phyloP scores from a whole-genome alignment of 352 stramenopile genomes.

The Peronosclerospora sorghi region DNA sequence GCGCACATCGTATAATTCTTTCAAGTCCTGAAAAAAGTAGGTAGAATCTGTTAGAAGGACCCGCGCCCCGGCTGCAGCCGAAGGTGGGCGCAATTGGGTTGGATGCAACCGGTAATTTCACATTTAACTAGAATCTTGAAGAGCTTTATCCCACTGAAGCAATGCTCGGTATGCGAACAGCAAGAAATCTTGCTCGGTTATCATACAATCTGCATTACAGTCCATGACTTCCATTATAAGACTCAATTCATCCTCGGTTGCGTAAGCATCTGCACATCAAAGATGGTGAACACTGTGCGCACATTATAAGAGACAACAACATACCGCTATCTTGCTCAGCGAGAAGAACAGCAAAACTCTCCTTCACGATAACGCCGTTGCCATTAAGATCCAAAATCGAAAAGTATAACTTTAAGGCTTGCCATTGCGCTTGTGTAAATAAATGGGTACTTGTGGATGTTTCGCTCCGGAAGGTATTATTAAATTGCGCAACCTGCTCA shows the following conservation, averaged over 20 bases:
- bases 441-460: slow-evolving; percentile 28
- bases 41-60: too few species aligned
- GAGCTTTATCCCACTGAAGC: slow-evolving; percentile 48
- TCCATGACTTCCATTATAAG: slow-evolving; percentile 74
- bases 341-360: slow-evolving; percentile 72
- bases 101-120: too few species aligned
- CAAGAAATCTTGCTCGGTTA: slow-evolving; percentile 73
- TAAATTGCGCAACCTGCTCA: slow-evolving; percentile 23
- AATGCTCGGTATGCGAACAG: slow-evolving; percentile 69
- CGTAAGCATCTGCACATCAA: slow-evolving; percentile 52
- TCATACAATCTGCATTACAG: slow-evolving; percentile 61
- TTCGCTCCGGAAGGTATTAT: slow-evolving; percentile 21
- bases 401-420: slow-evolving; percentile 68
- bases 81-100: too few species aligned
- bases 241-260: slow-evolving; percentile 69
- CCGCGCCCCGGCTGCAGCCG: too few species aligned
- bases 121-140: slow-evolving; percentile 21
- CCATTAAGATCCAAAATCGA: slow-evolving; percentile 55
- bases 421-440: slow-evolving; percentile 66
- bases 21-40: too few species aligned
- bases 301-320: slow-evolving; percentile 1
- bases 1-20: too few species aligned
- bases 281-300: slow-evolving; percentile 1
- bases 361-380: slow-evolving; percentile 60
- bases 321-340: slow-evolving; percentile 71